A percentile compares a stretch with the other conserved stretches of the same genome.
Evolutionary conservation across 257 asterid genomes (phyloP).

Genomic region (Solanum bukasovii): DNA sequence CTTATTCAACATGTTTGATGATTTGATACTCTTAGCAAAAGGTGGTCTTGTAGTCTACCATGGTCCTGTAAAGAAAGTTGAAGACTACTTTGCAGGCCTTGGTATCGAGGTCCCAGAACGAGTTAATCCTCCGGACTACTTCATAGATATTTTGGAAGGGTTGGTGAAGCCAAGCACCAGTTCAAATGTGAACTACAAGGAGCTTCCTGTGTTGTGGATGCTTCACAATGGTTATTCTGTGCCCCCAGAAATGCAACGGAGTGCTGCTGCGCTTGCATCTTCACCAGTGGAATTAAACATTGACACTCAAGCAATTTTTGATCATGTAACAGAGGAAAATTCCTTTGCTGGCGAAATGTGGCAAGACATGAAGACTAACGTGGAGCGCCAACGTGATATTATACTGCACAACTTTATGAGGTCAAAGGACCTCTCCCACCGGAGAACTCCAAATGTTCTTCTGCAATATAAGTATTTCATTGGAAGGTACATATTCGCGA

Average conservation of each 20-base stretch:
- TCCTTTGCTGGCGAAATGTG: slow-evolving; percentile 64
- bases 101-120: slow-evolving; percentile 73
- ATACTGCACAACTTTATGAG: slow-evolving; percentile 47
- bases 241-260: slow-evolving; percentile 58
- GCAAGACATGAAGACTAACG: slow-evolving; percentile 47
- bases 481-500: slow-evolving; percentile 45
- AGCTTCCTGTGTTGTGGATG: slow-evolving; percentile 88
- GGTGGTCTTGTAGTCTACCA: slow-evolving; percentile 84
- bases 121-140: slow-evolving; percentile 88
- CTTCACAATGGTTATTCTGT: slow-evolving; percentile 69
- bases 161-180: slow-evolving; percentile 51
- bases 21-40: slow-evolving; percentile 85
- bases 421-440: slow-evolving; percentile 66
- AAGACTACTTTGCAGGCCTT: slow-evolving; percentile 63
- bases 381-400: slow-evolving; percentile 48
- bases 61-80: slow-evolving; percentile 79
- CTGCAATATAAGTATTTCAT: slow-evolving; percentile 61
- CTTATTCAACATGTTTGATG: slow-evolving; percentile 83
- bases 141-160: slow-evolving; percentile 85
- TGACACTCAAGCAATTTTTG: slow-evolving; percentile 22
- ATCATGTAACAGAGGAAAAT: slow-evolving; percentile 16
- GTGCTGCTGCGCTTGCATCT: slow-evolving; percentile 15
- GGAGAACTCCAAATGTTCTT: slow-evolving; percentile 61
- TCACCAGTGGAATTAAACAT: slow-evolving; percentile 15
- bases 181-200: slow-evolving; percentile 42